phyloP scores from a whole-genome alignment of 805 yeast genomes.

The Kregervanrija delftensis region DNA sequence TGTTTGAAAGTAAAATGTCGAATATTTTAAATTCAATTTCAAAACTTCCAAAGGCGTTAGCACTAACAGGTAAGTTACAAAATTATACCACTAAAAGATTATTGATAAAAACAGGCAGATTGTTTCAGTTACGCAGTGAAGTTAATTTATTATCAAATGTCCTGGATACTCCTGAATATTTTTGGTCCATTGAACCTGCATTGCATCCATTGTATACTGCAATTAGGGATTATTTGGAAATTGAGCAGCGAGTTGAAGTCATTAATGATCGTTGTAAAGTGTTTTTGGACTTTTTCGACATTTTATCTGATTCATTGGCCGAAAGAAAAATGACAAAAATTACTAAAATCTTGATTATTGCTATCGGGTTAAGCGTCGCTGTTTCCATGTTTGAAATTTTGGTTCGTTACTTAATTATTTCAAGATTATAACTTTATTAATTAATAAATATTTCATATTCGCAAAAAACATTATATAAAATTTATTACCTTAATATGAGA shows the following conservation, averaged over 20 bases:
- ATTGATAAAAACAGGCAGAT: slow-evolving; percentile 79
- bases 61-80: slow-evolving; percentile 83
- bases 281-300: slow-evolving; percentile 86
- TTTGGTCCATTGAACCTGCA: slow-evolving; percentile 95
- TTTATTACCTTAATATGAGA: not conserved
- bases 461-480: not conserved
- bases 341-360: slow-evolving; percentile 81
- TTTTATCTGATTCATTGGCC: slow-evolving; percentile 89
- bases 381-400: slow-evolving; percentile 72
- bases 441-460: not conserved
- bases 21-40: slow-evolving; percentile 76
- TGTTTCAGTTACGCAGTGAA: slow-evolving; percentile 87
- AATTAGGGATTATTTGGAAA: slow-evolving; percentile 85
- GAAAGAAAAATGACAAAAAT: slow-evolving; percentile 88
- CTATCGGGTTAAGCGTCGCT: slow-evolving; percentile 68
- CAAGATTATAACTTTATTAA: slow-evolving; percentile 2
- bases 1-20: slow-evolving; percentile 89
- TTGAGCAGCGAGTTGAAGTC: slow-evolving; percentile 91
- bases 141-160: slow-evolving; percentile 88
- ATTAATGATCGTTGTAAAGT: slow-evolving; percentile 91
- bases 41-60: slow-evolving; percentile 82
- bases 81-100: slow-evolving; percentile 72
- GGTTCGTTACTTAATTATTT: slow-evolving; percentile 47
- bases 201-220: slow-evolving; percentile 88
- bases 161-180: slow-evolving; percentile 90